Evolutionary conservation across 1,284 basidiomycete genomes (phyloP), one percentile per base, ranked within the genome.

Genomic region (Moesziomyces antarcticus): DNA sequence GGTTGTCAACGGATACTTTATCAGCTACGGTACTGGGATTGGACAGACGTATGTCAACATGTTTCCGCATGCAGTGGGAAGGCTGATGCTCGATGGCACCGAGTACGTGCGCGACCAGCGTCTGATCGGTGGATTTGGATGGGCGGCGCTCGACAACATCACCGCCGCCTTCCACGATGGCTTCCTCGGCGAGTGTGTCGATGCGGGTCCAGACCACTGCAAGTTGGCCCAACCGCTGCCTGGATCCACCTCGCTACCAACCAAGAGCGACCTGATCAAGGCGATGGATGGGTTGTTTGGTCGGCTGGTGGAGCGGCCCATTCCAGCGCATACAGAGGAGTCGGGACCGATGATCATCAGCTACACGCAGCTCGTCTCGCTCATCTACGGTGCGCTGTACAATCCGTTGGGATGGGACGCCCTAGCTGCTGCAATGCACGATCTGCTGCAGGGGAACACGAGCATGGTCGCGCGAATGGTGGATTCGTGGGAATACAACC

Each of bases 11-110:
- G 73, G 65, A 1, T 68, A 68, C 54, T 61, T 75, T 56, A 49
- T 68, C 46, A 68, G 65, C 22, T 75, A 75, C 24, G 73, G 73
- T 7, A 73, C 73, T 3, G 68, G 64, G 0, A 72, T 75, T 10
- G 73, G 60, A 6, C 63, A 66, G 53, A 73, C 60, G 9, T 75
- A 72, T 18, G 55, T 40, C 42, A 70, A 69, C 40, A 68, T 75
- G 69, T 75, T 75, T 20, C 73, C 73, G 9, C 10, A 64, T 5
- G 41, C 42, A 1, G 64, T 68, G 4, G 73, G 73, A 0, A 42
- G 73, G 7, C 18, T 75, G 40, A 50, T 69, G 30, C 42, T 72
- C 13, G 73, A 75, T 24, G 73, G 73, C 0, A 62, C 64, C 20
- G 68, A 72, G 52, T 59, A 63, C 25, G 63, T 75, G n/a, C 54